phyloP scores from a whole-genome alignment of 2,329 filamentous ascomycete species.

The Xylaria hypoxylon region DNA sequence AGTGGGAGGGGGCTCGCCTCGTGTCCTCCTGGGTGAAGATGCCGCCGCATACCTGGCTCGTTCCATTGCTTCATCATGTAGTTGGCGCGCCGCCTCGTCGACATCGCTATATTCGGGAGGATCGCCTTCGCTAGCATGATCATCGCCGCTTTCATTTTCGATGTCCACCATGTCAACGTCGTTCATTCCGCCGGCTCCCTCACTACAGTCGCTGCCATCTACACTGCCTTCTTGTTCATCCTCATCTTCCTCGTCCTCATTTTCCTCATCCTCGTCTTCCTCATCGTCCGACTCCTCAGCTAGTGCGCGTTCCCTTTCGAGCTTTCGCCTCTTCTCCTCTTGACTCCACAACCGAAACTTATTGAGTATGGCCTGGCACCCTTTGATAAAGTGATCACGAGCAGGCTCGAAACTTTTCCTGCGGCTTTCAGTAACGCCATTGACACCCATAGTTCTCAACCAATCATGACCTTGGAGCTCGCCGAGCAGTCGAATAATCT shows the following conservation, averaged over 20 bases:
- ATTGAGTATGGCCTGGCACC: constrained; percentile 82
- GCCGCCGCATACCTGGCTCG: constrained; percentile 45
- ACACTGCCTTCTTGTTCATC: constrained; percentile 49
- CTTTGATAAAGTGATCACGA: constrained; percentile 83
- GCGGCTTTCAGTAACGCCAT: constrained; percentile 83
- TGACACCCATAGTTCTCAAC: constrained; percentile 91
- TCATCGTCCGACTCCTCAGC: constrained; percentile 63
- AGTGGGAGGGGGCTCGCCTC: constrained; percentile 46
- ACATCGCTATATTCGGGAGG: constrained; percentile 75
- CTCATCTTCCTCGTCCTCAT: too few relatives aligned
- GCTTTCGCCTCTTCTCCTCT: constrained; percentile 86
- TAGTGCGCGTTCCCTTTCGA: constrained; percentile 76
- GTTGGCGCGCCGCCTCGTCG: constrained; percentile 78
- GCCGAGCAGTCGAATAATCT: constrained; percentile 75
- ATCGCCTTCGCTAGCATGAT: constrained; percentile 57
- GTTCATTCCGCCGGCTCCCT: constrained; percentile 49
- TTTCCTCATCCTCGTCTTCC: constrained; percentile 48
- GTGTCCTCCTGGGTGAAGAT: constrained; percentile 40
- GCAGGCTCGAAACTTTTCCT: constrained; percentile 90
- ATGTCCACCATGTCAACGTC: constrained; percentile 51
- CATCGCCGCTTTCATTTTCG: constrained; percentile 14
- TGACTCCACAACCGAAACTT: constrained; percentile 91
- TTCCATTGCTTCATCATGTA: constrained; percentile 74
- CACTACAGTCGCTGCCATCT: constrained; percentile 41
- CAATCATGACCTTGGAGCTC: constrained; percentile 92